phyloP scores from a whole-genome alignment of 768 basidiomycete species.

The Suillus clintonianus region DNA sequence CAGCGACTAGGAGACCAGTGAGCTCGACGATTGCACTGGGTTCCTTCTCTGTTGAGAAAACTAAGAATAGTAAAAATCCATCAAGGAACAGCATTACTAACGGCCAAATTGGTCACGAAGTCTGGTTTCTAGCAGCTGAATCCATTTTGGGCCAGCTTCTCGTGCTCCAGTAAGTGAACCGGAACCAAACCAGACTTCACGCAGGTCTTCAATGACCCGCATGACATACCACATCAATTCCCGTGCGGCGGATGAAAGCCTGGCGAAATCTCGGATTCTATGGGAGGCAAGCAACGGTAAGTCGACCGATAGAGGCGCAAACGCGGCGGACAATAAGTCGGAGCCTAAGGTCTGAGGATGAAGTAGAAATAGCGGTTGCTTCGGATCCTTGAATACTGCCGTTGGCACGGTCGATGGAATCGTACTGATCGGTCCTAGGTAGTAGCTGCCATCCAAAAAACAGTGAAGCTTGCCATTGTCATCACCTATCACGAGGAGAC shows the following conservation, averaged over 20 bases:
- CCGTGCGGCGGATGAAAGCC: slow-evolving; percentile 65
- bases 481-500: slow-evolving; percentile 65
- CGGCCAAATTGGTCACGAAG: slow-evolving; percentile 69
- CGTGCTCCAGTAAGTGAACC: slow-evolving; percentile 67
- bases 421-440: slow-evolving; percentile 53
- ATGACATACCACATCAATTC: slow-evolving; percentile 74
- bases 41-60: slow-evolving; percentile 48
- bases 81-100: slow-evolving; percentile 34
- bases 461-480: slow-evolving; percentile 56
- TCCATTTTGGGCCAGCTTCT: slow-evolving; percentile 74
- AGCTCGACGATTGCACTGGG: slow-evolving; percentile 71
- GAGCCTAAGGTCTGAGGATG: slow-evolving; percentile 38
- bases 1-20: slow-evolving; percentile 68
- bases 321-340: slow-evolving; percentile 25
- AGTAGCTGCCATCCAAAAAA: slow-evolving; percentile 78
- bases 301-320: slow-evolving; percentile 47
- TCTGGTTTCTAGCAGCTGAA: slow-evolving; percentile 61
- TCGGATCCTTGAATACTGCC: slow-evolving; percentile 44
- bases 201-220: slow-evolving; percentile 74
- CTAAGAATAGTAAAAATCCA: not conserved
- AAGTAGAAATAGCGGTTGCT: slow-evolving; percentile 49
- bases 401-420: slow-evolving; percentile 18
- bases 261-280: slow-evolving; percentile 67
- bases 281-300: slow-evolving; percentile 60
- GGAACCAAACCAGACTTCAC: slow-evolving; percentile 70